These are phyloP conservation scores for Fragosphaeria purpurea DNA, from an alignment of 2,329 filamentous ascomycete species.

Conservation along the genomic window DNA sequence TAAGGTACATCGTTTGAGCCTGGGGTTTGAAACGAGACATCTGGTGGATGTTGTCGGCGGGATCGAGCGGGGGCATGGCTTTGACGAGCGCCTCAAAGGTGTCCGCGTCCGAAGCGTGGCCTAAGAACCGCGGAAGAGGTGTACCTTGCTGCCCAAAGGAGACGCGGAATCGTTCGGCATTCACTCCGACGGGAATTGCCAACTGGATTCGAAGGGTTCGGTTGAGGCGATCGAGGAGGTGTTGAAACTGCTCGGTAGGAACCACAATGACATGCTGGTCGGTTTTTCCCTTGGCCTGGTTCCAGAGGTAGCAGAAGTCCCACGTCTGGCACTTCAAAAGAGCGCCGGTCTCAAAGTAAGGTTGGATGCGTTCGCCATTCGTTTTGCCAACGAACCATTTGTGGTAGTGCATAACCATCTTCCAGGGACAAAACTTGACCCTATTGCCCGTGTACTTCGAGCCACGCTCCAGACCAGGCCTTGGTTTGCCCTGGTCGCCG, in stretches of 20 bases:
- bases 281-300: constrained; percentile 32
- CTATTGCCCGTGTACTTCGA: constrained; percentile 5
- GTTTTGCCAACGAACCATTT: constrained; percentile 45
- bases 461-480: background rate
- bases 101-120: constrained; percentile 38
- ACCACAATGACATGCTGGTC: constrained; percentile 54
- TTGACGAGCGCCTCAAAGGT: constrained; percentile 21
- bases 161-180: constrained; percentile 46
- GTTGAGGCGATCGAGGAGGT: constrained; percentile 58
- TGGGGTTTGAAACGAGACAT: background rate
- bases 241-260: constrained; percentile 52
- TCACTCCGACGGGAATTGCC: constrained; percentile 42
- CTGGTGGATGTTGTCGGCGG: background rate
- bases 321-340: constrained; percentile 54
- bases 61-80: background rate
- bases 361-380: constrained; percentile 37
- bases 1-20: background rate
- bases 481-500: background rate
- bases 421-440: constrained; percentile 37
- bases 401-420: constrained; percentile 47
- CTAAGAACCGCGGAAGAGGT: constrained; percentile 59
- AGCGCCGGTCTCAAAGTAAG: constrained; percentile 44
- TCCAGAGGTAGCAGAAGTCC: constrained; percentile 66
- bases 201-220: constrained; percentile 42
- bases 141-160: constrained; percentile 50